A percentile compares a stretch with the other conserved stretches of the same genome.
Conservation (phyloP, 768 basidiomycete species). For the Trametes gibbosa region DNA sequence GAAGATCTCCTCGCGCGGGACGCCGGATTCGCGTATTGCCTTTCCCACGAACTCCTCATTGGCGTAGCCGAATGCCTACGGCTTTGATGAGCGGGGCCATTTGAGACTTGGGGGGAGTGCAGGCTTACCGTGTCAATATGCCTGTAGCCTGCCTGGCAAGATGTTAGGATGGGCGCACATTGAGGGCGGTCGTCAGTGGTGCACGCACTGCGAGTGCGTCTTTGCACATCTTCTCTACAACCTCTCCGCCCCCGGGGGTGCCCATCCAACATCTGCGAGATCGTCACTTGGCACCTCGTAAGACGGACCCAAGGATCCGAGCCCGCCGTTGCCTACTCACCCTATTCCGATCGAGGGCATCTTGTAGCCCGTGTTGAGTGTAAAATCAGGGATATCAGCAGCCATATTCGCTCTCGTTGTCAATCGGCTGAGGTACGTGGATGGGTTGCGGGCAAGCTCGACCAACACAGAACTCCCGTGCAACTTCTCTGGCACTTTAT, state of each 20-base stretch:
- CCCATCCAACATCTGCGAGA: slow-evolving; percentile 72
- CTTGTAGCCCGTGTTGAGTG: slow-evolving; percentile 73
- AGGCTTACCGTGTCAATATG: slow-evolving; percentile 54
- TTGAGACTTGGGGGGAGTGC: not conserved
- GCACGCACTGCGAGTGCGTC: slow-evolving; percentile 16
- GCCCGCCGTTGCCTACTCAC: slow-evolving; percentile 6
- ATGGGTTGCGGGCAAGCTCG: not conserved
- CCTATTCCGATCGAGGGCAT: slow-evolving; percentile 77
- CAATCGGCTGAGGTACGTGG: not conserved
- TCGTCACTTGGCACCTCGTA: not conserved
- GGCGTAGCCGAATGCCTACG: slow-evolving; percentile 7
- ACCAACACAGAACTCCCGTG: not conserved
- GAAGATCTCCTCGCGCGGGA: slow-evolving; percentile 42
- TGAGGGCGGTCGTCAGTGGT: slow-evolving; percentile 31
- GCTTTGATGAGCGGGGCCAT: not conserved
- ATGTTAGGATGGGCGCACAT: slow-evolving; percentile 60
- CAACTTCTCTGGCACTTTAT: not conserved
- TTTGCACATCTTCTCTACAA: slow-evolving; percentile 47
- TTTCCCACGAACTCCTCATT: slow-evolving; percentile 84
- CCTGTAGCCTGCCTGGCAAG: slow-evolving; percentile 56
- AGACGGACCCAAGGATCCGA: not conserved
- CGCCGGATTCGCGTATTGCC: slow-evolving; percentile 52
- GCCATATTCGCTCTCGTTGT: slow-evolving; percentile 8
- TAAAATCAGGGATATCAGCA: slow-evolving; percentile 27
- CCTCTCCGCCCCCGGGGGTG: slow-evolving; percentile 44